A percentile compares a stretch with the other conserved stretches of the same genome.
Conservation (phyloP, 2,329 filamentous ascomycete genomes). For the Sporothrix brunneoviolacea region DNA sequence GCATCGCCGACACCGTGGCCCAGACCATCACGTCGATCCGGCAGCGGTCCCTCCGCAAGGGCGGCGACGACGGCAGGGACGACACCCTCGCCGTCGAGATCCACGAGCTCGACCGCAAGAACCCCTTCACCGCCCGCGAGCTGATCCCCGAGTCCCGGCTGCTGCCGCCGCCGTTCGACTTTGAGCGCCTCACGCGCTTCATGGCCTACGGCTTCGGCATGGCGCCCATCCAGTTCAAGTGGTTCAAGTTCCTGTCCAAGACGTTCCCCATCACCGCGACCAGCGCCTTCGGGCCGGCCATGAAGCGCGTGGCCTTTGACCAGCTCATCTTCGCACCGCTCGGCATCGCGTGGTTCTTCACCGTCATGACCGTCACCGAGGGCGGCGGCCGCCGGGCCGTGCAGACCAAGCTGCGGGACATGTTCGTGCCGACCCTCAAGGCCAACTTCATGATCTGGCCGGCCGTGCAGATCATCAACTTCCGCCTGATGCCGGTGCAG, state of each 20-base stretch:
- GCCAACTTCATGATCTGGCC: conserved; percentile 96
- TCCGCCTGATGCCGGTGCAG: conserved; percentile 87
- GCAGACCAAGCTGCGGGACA: conserved; percentile 78
- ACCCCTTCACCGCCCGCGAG: too few relatives aligned
- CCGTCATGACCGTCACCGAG: conserved; percentile 92
- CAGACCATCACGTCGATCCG: conserved; percentile 85
- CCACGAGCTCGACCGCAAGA: conserved; percentile 65
- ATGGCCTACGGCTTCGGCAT: conserved; percentile 97
- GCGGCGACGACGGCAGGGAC: conserved; percentile 56
- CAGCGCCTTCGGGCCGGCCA: conserved; percentile 64
- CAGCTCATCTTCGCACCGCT: conserved; percentile 84
- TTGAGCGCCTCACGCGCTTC: conserved; percentile 87
- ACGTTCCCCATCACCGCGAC: conserved; percentile 80
- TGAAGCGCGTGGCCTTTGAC: conserved; percentile 89
- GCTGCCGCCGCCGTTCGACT: conserved; percentile 82
- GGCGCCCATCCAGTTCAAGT: conserved; percentile 91
- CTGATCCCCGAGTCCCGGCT: conserved; percentile 51
- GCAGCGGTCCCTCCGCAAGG: conserved; percentile 57
- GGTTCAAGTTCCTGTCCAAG: conserved; percentile 80
- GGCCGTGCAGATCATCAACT: conserved; percentile 92
- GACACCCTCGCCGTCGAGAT: conserved; percentile 68
- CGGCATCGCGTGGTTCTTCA: conserved; percentile 79
- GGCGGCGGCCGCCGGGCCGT: conserved; percentile 79
- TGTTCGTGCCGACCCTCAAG: conserved; percentile 90
- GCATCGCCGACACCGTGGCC: conserved; percentile 92